Base-by-base conservation (phyloP, 306 rosid genomes). In the Quercus variabilis region DNA sequence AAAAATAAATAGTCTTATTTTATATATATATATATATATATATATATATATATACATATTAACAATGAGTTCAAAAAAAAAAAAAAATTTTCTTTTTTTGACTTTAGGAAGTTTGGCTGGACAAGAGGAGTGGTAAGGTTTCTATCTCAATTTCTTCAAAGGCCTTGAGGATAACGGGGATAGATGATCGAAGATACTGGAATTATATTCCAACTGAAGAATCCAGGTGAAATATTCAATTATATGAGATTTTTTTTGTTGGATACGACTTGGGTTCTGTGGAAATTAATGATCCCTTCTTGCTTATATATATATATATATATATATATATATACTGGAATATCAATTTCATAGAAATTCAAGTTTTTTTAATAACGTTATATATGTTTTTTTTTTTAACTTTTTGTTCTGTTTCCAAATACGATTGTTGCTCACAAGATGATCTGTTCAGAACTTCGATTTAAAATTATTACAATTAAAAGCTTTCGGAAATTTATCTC, bases 161-260 rank as follows among this genome's bases (percentile, higher is more conserved):
- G 81, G 89, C 91, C 3, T 79, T 94, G 79, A 89, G 86, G 84
- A 92, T 94, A 30, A 94, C 97, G 0, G 97, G 97, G 81, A 92
- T 94, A 35, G 93, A 89, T 28, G 98, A 94, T 75, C 87, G 98
- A 84, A 89, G 98, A 88, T 94, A 92, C 81, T 91, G 98, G 98
- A 94, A 72, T 69, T 78, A 83, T 75, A 78, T 94, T 65, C 84
- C 94, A 6, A 87, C 93, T 3, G 89, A 91, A 18, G 97, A 94
- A 91, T 91, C 98, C 68, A 92, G 98, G 98, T 92, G 70, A 86
- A 79, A 43, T 5, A 11, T 30, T 69, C 8, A 58, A 76, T 55
- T 62, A 38, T 5, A 19, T n/a, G 15, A 20, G 25, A 55, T 10
- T 76, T 23, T 67, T 68, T 30, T 72, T 11, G 8, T 6, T 38